Base-by-base conservation (phyloP, 2,329 filamentous ascomycete species). In the Phaeosphaeriaceae sp. region DNA sequence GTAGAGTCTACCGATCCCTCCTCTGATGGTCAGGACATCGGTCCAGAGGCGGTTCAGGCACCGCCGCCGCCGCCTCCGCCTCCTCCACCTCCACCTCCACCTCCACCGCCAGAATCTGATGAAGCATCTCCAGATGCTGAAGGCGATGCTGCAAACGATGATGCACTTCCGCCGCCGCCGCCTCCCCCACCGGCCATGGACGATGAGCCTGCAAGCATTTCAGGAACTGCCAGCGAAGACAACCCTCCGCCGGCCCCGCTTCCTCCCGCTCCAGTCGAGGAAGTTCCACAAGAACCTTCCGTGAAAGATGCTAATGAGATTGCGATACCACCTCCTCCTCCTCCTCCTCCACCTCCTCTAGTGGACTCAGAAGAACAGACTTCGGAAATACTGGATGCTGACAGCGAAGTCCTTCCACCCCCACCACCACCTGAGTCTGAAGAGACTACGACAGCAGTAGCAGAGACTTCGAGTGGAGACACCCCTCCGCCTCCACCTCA, bases 1-100 rank as follows among this genome's bases (percentile, higher is more conserved):
- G 65, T 63, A 15, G 52, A 59, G 25, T 53, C 58, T 21, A 42
- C 48, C 2, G 57, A 60, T 20, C 21, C 52, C 1, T 47, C 56
- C 24, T 36, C 53, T 2, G 58, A 56, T 22, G 36, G 50, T 1
- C n/a, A 42, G 10, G 49, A 19, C 15, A n/a, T 45, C 17, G 47
- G 15, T 31, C 6, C 9, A 3, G 54, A 51, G 21, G 46, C 53
- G 13, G 17, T 36, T 17, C 27, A 25, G 33, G 15, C 45, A 2
- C 46, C 47, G 5, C 31, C 31, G 6, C 9, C 36, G 0, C 46
- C 36, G 6, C 31, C 44, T 21, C 41, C 25, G 22, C 31, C 31
- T 7, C 25, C 25, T 31, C 25, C 25, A 11, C n/a, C 33, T 1
- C 45, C 33, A 3, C 27, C 42, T 33, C 42, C 25, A 33, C 46